A percentile compares a stretch with the other conserved stretches of the same genome.
These are phyloP conservation scores for Calamus simplicifolius DNA, from an alignment of 176 grass and related monocot genomes.

Conservation along the genomic window DNA sequence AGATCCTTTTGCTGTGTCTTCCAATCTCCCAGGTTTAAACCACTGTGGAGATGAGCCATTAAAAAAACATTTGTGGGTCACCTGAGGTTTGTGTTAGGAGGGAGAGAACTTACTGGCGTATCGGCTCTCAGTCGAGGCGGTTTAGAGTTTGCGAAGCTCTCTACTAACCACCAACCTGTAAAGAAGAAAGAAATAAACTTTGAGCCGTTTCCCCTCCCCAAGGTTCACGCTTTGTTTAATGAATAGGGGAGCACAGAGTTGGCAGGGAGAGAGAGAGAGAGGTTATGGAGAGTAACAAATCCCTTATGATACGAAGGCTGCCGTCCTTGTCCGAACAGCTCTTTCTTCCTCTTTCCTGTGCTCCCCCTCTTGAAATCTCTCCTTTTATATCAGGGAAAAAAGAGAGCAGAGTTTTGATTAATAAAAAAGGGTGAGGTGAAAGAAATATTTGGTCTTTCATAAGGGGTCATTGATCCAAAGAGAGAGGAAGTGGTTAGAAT, in stretches of 20 bases:
- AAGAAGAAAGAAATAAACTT: background rate
- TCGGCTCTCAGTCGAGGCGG: slow-evolving; percentile 16
- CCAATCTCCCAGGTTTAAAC: background rate
- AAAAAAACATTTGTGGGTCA: slow-evolving; percentile 1
- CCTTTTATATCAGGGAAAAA: slow-evolving; percentile 1
- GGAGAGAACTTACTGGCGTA: background rate
- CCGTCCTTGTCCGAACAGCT: slow-evolving; percentile 83
- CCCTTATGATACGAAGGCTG: slow-evolving; percentile 32
- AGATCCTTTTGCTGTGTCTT: too few relatives aligned
- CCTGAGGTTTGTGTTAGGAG: slow-evolving; percentile 52
- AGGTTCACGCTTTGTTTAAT: too few relatives aligned
- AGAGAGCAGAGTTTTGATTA: too few relatives aligned
- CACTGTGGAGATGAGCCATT: slow-evolving; percentile 9
- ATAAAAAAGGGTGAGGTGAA: too few relatives aligned
- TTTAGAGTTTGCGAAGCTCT: slow-evolving; percentile 43
- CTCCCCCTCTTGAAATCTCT: slow-evolving; percentile 9
- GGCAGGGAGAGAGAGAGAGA: background rate
- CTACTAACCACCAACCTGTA: slow-evolving; percentile 56
- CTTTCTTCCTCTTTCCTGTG: slow-evolving; percentile 37
- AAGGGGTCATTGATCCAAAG: too few relatives aligned
- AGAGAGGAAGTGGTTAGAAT: too few relatives aligned
- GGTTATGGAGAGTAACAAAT: slow-evolving; percentile 21
- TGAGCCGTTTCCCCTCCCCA: too few relatives aligned
- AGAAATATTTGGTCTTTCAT: too few relatives aligned
- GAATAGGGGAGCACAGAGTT: too few relatives aligned